These are phyloP conservation scores for Calonectria naviculata DNA, from an alignment of 2,329 filamentous ascomycete species.

Conservation along the genomic window DNA sequence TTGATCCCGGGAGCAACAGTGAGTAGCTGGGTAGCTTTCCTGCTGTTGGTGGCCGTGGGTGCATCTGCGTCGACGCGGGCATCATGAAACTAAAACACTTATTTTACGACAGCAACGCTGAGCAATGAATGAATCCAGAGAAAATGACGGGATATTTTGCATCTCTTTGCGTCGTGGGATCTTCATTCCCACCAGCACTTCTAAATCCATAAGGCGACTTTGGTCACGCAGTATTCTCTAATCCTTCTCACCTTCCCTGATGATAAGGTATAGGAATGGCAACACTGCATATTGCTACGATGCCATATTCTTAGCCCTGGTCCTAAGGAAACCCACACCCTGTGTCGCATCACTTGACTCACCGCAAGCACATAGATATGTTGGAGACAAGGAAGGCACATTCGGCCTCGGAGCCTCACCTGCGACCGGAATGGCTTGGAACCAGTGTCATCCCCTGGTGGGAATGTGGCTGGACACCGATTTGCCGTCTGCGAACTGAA, in stretches of 20 bases:
- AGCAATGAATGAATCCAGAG: neutral
- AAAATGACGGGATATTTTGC: neutral
- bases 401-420: neutral
- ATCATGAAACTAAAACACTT: neutral
- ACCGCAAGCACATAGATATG: neutral
- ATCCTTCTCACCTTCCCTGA: neutral
- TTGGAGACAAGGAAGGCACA: neutral
- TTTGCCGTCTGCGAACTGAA: neutral
- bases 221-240: neutral
- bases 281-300: neutral
- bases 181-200: neutral
- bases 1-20: neutral
- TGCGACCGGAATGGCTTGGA: neutral
- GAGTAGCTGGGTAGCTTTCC: neutral
- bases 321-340: neutral
- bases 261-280: neutral
- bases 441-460: neutral
- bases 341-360: neutral
- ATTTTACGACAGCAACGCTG: neutral
- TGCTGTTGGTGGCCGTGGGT: neutral
- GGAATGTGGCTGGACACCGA: neutral
- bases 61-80: neutral
- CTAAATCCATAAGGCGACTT: neutral
- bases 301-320: neutral
- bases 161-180: too few relatives aligned